Percentiles rank a stretch among this genome's conserved stretches.
Evolutionary conservation across 2,329 filamentous ascomycete genomes (phyloP).

Genomic region (Pyrenophora tritici-repentis): DNA sequence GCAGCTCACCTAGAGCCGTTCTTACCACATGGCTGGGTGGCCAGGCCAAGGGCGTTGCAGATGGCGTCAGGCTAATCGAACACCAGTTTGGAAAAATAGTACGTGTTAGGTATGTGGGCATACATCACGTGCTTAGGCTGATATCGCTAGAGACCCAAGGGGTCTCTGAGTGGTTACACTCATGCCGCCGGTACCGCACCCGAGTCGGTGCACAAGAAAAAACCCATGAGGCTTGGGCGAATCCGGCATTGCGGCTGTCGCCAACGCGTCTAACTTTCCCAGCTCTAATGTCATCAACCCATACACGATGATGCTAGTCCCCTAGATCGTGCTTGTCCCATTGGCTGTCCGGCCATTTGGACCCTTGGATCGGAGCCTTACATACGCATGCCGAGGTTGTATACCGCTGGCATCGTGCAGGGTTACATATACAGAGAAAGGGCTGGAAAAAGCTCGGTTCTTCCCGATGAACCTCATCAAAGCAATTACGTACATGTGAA

Average conservation of each 20-base stretch:
- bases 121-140: background rate
- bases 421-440: background rate
- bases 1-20: background rate
- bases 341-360: background rate
- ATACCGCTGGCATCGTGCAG: constrained; percentile 5
- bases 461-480: background rate
- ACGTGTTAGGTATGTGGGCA: background rate
- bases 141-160: background rate
- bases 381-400: constrained; percentile 11
- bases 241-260: no score
- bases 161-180: background rate
- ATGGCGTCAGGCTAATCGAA: background rate
- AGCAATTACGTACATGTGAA: constrained; percentile 7
- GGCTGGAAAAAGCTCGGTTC: background rate
- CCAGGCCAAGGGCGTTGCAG: no score
- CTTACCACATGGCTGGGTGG: background rate
- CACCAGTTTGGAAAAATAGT: constrained; percentile 5
- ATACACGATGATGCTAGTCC: background rate
- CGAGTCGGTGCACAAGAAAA: background rate
- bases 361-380: constrained; percentile 1
- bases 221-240: no score
- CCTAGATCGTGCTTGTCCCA: background rate
- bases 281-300: background rate
- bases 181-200: background rate
- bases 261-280: background rate